These are phyloP conservation scores for Brassica incana DNA, from an alignment of 345 rosid species.

Conservation along the genomic window DNA sequence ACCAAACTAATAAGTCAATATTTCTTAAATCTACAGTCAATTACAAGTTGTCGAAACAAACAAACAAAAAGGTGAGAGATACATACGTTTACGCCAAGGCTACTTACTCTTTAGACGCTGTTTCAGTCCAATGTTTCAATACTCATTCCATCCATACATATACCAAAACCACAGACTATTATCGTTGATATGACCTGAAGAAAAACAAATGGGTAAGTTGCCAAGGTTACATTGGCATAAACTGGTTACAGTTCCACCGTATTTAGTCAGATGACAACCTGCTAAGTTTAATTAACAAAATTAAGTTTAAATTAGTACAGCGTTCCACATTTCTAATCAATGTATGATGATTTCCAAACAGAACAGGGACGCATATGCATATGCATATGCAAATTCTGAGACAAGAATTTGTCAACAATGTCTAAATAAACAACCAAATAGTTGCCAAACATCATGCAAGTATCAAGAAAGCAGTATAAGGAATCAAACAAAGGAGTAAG, in stretches of 20 bases:
- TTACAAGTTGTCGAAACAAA: constrained; percentile 12
- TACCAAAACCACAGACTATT: constrained; percentile 9
- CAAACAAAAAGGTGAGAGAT: background rate
- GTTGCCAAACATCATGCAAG: background rate
- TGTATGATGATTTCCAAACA: background rate
- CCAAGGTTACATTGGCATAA: background rate
- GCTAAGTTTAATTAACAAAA: background rate
- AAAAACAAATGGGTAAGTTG: background rate
- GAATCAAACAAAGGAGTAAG: background rate
- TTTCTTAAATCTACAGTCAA: constrained; percentile 28
- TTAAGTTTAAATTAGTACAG: background rate
- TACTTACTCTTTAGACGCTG: constrained; percentile 1
- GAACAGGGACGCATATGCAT: background rate
- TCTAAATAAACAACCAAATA: constrained; percentile 7
- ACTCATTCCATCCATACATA: constrained; percentile 6
- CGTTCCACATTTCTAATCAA: background rate
- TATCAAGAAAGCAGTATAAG: background rate
- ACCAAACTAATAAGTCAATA: background rate
- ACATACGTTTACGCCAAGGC: constrained; percentile 16
- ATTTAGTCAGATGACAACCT: background rate
- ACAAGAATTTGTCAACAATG: constrained; percentile 6
- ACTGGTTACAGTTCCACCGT: background rate
- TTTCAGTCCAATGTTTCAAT: background rate
- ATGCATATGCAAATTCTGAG: constrained; percentile 1
- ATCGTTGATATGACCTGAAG: constrained; percentile 17